Evolutionary conservation across 768 basidiomycete species (phyloP), one percentile per base, ranked within the genome.

Genomic region (Suillus brevipes): DNA sequence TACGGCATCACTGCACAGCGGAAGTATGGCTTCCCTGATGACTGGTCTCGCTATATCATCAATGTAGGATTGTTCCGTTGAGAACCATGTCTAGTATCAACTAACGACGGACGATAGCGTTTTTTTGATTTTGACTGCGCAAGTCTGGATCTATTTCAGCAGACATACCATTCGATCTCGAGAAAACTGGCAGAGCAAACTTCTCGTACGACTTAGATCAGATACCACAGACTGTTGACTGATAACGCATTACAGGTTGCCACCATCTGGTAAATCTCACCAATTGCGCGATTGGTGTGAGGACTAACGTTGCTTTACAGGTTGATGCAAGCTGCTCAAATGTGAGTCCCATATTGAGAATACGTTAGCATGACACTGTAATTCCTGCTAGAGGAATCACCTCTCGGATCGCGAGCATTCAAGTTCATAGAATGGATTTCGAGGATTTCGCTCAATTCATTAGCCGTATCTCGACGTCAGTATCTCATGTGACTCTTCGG

Each of bases 11-110:
- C 34, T 36, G 34, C 25, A 40, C 14, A 28, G 23, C n/a, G 37
- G 14, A 58, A 10, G 23, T 16, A 28, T 40, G 9, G 38, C 57
- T 18, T 37, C 57, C 16, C 23, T 58, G 23, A 40, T 58, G 37
- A 58, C 57, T 9, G 57, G 57, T 40, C 37, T 58, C 9, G 38
- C 38, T 58, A 40, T 58, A 58, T 58, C 57, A 40, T 58, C 14
- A 25, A 58, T 28, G 57, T 58, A 10, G 2, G 57, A 25, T 25
- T 16, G 52, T 58, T 16, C 18, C 25, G 14, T 40, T 20, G 9
- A 34, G 16, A 53, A 6, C 14, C 16, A 16, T 23, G 25, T 58
- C 57, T 58, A n/a, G 25, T 25, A 16, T 45, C 43, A 1, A 45
- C 43, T 45, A n/a, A 55, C 10, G 34, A 38, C 9, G 4, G 23